A percentile compares a stretch with the other conserved stretches of the same genome.
phyloP scores from a whole-genome alignment of 306 rosid genomes.

The Calophaca sinica region DNA sequence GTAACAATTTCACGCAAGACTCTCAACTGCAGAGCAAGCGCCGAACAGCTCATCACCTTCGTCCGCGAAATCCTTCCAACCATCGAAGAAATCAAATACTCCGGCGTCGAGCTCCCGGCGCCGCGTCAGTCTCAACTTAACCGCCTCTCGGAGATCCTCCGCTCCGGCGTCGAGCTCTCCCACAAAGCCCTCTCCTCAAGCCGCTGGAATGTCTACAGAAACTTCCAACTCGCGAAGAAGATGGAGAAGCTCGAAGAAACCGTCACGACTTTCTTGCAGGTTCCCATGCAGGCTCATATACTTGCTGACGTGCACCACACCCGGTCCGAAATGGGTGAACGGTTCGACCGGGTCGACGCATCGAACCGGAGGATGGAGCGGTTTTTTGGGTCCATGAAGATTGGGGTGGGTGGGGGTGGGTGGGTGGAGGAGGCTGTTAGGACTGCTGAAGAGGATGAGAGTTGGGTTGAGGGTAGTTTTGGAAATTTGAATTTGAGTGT shows the following conservation, averaged over 20 bases:
- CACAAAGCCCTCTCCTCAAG: slow-evolving; percentile 56
- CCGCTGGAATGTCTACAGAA: slow-evolving; percentile 82
- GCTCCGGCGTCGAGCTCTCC: slow-evolving; percentile 70
- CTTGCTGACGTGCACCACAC: slow-evolving; percentile 74
- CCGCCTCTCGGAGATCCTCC: slow-evolving; percentile 68
- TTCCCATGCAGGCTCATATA: slow-evolving; percentile 66
- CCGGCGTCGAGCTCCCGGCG: slow-evolving; percentile 77
- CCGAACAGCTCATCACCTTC: slow-evolving; percentile 53
- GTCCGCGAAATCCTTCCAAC: slow-evolving; percentile 57
- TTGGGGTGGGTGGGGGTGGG: slow-evolving; percentile 64
- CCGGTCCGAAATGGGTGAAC: slow-evolving; percentile 57
- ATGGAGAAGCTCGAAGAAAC: slow-evolving; percentile 83
- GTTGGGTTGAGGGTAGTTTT: slow-evolving; percentile 45
- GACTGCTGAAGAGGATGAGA: slow-evolving; percentile 70
- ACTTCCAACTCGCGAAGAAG: slow-evolving; percentile 61
- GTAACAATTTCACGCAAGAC: slow-evolving; percentile 54
- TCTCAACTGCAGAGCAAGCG: slow-evolving; percentile 59
- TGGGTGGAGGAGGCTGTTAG: slow-evolving; percentile 81
- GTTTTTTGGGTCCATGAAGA: slow-evolving; percentile 62
- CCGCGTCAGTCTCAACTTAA: slow-evolving; percentile 72
- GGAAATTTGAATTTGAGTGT: slow-evolving; percentile 54
- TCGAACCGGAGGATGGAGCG: slow-evolving; percentile 58
- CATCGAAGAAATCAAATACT: slow-evolving; percentile 73
- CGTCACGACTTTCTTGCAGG: slow-evolving; percentile 55
- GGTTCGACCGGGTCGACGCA: slow-evolving; percentile 72